phyloP scores from a whole-genome alignment of 495 filamentous ascomycete genomes.

The Trichoderma asperelloides region DNA sequence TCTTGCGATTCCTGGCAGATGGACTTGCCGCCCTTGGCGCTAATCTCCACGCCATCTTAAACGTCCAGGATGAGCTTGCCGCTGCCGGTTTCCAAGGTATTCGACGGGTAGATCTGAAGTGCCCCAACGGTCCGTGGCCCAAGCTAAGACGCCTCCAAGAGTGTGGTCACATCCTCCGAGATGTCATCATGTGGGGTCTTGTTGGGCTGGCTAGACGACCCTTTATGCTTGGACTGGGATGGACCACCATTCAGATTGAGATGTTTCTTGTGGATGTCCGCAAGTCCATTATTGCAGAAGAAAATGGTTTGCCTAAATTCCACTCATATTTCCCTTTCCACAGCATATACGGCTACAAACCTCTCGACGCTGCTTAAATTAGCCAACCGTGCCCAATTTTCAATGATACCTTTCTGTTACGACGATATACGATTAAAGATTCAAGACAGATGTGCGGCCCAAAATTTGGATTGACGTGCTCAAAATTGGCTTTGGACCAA shows the following conservation, averaged over 20 bases:
- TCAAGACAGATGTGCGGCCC: not conserved
- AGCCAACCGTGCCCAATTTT: not conserved
- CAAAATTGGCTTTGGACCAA: no score
- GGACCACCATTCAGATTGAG: conserved; percentile 31
- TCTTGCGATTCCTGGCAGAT: conserved; percentile 19
- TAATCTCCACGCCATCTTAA: conserved; percentile 19
- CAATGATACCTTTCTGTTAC: not conserved
- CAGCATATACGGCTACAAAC: conserved; percentile 27
- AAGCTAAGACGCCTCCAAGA: conserved; percentile 22
- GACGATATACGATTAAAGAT: not conserved
- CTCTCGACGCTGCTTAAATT: conserved; percentile 9
- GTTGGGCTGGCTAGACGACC: conserved; percentile 23
- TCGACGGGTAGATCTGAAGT: conserved; percentile 18
- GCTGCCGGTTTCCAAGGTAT: conserved; percentile 26
- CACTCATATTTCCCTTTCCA: conserved; percentile 26
- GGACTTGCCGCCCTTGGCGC: conserved; percentile 22
- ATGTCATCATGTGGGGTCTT: conserved; percentile 28
- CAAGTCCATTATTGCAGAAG: conserved; percentile 21
- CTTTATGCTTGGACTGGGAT: conserved; percentile 21
- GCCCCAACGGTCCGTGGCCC: conserved; percentile 27
- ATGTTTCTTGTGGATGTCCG: conserved; percentile 31
- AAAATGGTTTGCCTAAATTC: conserved; percentile 14
- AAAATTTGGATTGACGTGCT: no score
- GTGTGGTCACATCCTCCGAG: conserved; percentile 25
- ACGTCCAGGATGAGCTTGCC: conserved; percentile 15